These are phyloP conservation scores for Pichia sp. DNA, from an alignment of 1,139 yeast species.

Conservation along the genomic window DNA sequence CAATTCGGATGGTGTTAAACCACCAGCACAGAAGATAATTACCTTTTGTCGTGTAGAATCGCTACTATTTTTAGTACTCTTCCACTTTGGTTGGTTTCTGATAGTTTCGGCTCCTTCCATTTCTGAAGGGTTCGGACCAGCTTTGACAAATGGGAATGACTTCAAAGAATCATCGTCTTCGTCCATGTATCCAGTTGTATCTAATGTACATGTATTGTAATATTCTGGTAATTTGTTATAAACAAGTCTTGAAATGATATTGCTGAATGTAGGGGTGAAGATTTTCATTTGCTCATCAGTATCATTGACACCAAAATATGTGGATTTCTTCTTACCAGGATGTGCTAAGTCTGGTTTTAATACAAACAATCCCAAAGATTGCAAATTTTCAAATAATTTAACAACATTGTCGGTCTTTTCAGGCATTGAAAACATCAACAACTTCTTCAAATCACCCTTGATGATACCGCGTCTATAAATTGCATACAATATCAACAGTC, in stretches of 20 bases:
- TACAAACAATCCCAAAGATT: constrained; percentile 52
- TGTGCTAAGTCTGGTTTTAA: constrained; percentile 47
- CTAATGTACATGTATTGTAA: constrained; percentile 19
- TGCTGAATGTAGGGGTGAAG: constrained; percentile 28
- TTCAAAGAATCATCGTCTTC: constrained; percentile 24
- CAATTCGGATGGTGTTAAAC: constrained; percentile 80
- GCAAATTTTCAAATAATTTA: constrained; percentile 54
- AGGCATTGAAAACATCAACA: constrained; percentile 57
- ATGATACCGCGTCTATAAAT: constrained; percentile 83
- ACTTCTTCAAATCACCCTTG: constrained; percentile 68
- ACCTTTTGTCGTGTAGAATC: constrained; percentile 34
- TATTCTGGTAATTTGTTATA: constrained; percentile 28
- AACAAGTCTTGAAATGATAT: constrained; percentile 27
- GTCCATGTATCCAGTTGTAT: constrained; percentile 18
- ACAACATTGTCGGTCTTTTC: constrained; percentile 52
- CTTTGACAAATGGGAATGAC: constrained; percentile 31
- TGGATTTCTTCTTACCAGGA: constrained; percentile 34
- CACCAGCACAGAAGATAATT: constrained; percentile 86
- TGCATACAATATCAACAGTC: constrained; percentile 77
- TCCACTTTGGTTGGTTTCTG: constrained; percentile 32
- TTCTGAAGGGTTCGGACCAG: constrained; percentile 15
- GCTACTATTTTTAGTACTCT: constrained; percentile 23
- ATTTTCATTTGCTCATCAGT: constrained; percentile 26
- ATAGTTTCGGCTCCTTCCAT: constrained; percentile 15
- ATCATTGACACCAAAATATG: constrained; percentile 66